These are phyloP conservation scores for Talaromyces trachyspermus DNA, from an alignment of 495 filamentous ascomycete species.

Conservation along the genomic window DNA sequence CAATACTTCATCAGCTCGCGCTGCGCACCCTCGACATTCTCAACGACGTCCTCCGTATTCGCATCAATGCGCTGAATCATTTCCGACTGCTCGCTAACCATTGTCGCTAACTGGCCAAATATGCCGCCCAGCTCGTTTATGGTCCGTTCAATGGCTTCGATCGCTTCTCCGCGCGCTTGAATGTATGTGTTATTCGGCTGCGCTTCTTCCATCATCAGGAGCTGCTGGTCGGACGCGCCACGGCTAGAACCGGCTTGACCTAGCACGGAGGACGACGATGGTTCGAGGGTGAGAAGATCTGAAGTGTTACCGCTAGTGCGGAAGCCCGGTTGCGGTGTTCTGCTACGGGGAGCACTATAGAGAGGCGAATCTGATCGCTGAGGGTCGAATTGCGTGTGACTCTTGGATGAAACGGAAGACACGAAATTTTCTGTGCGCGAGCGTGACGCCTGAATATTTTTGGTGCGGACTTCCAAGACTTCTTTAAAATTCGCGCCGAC, in stretches of 20 bases:
- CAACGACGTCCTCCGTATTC: constrained; percentile 92
- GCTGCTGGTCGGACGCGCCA: constrained; percentile 72
- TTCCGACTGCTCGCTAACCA: constrained; percentile 95
- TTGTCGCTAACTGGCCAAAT: constrained; percentile 91
- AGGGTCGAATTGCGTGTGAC: constrained; percentile 53
- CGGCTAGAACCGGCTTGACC: constrained; percentile 28
- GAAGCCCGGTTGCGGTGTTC: constrained; percentile 53
- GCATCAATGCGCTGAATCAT: constrained; percentile 91
- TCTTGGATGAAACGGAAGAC: constrained; percentile 75
- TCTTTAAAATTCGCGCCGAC: constrained; percentile 95
- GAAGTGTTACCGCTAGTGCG: constrained; percentile 38
- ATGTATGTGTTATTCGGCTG: constrained; percentile 82
- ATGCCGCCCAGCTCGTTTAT: constrained; percentile 92
- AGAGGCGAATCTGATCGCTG: constrained; percentile 67
- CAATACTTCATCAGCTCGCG: constrained; percentile 93
- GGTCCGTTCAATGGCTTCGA: constrained; percentile 92
- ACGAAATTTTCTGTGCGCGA: constrained; percentile 94
- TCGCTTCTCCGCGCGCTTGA: constrained; percentile 87
- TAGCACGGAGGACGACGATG: constrained; percentile 50
- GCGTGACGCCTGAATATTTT: constrained; percentile 94
- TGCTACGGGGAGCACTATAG: constrained; percentile 71
- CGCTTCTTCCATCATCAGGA: constrained; percentile 92
- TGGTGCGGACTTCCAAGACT: constrained; percentile 90
- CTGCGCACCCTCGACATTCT: constrained; percentile 94
- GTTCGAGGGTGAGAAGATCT: constrained; percentile 82